Base-by-base conservation (phyloP, 1,284 basidiomycete genomes). In the Malassezia arunalokei region DNA sequence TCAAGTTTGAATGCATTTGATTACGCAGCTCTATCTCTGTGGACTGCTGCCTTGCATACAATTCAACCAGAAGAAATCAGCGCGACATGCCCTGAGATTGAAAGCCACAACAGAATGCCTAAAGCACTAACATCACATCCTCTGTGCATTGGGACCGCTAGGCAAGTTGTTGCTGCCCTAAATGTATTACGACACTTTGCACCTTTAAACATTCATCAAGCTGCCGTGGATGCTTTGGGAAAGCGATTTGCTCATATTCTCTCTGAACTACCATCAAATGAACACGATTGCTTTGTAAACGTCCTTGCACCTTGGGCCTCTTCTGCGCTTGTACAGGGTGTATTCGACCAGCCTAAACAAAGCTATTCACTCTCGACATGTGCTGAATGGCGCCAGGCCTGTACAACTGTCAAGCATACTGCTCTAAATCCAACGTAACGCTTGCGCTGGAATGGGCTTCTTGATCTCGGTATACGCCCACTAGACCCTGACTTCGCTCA, bases 391-490 rank as follows among this genome's bases (percentile, higher is more conserved):
- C 33, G 33, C 5, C 33, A 35, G 15, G 33, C 33, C 5, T 35
- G 33, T 35, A 35, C 11, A 15, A 35, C 11, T 35, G 33, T 38
- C 46, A 64, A 1, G 60, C 61, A 49, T 73, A 74, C 57, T 66
- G 60, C 47, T 73, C 71, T 8, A 92, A 85, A 76, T 95, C 88
- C 46, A 95, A 77, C 2, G 89, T 94, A 61, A 95, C 74, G 14
- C 86, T 86, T 46, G 83, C 79, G 17, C 87, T 91, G 64, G 87
- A 89, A 66, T 94, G 92, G 59, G 87, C 80, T 12, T 89, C 87
- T 68, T 94, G 89, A 71, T 95, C 87, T 17, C 91, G 81, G 73
- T 89, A 91, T 42, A 95, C 89, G 6, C 91, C 91, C 38, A 95
- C 88, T 40, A 96, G 77, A 1, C 87, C 87, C 66, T 89, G 82